Evolutionary conservation across 2,329 filamentous ascomycete species (phyloP).

Genomic region (Fusarium ambrosium): DNA sequence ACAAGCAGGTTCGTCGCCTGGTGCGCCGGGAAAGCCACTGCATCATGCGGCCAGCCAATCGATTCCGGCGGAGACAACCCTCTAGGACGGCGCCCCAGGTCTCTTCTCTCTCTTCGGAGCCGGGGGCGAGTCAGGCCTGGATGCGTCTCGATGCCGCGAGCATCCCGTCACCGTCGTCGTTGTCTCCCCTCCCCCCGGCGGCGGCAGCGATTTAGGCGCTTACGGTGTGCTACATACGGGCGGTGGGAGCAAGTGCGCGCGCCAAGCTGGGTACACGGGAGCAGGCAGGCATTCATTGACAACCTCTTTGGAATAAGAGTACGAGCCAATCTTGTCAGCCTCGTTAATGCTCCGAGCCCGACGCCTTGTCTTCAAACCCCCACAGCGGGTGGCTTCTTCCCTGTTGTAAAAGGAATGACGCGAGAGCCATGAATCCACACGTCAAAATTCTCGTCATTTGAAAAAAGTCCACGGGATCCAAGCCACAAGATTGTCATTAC

Average conservation of each 20-base stretch:
- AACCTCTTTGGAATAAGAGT: constrained; percentile 7
- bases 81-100: neutral
- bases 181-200: neutral
- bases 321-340: constrained; percentile 24
- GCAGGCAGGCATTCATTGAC: neutral
- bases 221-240: constrained; percentile 28
- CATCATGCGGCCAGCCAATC: constrained; percentile 43
- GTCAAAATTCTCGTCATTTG: constrained; percentile 30
- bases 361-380: neutral
- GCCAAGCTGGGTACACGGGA: constrained; percentile 9
- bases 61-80: constrained; percentile 7
- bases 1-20: constrained; percentile 41
- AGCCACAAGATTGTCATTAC: constrained; percentile 7
- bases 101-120: constrained; percentile 14
- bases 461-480: constrained; percentile 5
- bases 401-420: constrained; percentile 40
- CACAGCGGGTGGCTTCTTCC: constrained; percentile 21
- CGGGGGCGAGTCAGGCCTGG: constrained; percentile 41
- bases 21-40: constrained; percentile 37
- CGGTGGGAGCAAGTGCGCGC: constrained; percentile 33
- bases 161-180: constrained; percentile 6
- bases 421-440: constrained; percentile 40
- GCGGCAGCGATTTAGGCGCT: constrained; percentile 36
- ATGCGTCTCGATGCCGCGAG: constrained; percentile 38
- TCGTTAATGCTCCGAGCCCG: constrained; percentile 17